phyloP scores from a whole-genome alignment of 495 filamentous ascomycete genomes.

The Xylaria cubensis region DNA sequence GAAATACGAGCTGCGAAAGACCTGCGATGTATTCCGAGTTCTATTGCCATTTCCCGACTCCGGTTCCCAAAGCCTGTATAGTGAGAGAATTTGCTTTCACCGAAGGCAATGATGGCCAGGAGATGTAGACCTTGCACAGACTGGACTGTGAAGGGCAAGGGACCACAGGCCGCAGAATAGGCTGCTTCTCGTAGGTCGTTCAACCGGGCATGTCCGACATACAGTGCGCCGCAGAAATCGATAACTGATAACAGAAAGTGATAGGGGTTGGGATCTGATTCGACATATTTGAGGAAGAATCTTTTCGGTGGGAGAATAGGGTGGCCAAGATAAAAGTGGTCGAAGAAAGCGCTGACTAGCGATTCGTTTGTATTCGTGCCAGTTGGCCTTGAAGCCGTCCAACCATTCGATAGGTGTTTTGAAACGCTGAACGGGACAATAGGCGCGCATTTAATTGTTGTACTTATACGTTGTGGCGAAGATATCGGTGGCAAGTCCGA shows the following conservation, averaged over 20 bases:
- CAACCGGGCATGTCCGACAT: slow-evolving; percentile 44
- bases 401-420: slow-evolving; percentile 15
- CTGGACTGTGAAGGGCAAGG: slow-evolving; percentile 58
- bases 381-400: not conserved
- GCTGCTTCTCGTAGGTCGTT: slow-evolving; percentile 54
- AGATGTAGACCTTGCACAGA: slow-evolving; percentile 71
- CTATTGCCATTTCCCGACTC: slow-evolving; percentile 67
- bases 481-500: slow-evolving; percentile 37
- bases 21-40: slow-evolving; percentile 68
- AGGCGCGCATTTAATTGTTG: slow-evolving; percentile 21
- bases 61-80: slow-evolving; percentile 61
- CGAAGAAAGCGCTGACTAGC: slow-evolving; percentile 57
- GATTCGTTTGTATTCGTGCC: slow-evolving; percentile 31
- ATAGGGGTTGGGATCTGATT: slow-evolving; percentile 38
- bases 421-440: slow-evolving; percentile 16
- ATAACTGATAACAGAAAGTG: slow-evolving; percentile 58
- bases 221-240: slow-evolving; percentile 64
- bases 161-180: slow-evolving; percentile 46
- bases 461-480: slow-evolving; percentile 19
- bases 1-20: slow-evolving; percentile 54
- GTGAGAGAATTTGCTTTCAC: slow-evolving; percentile 63
- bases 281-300: slow-evolving; percentile 45
- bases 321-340: slow-evolving; percentile 65
- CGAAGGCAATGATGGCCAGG: slow-evolving; percentile 69
- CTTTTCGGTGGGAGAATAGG: slow-evolving; percentile 61